These are phyloP conservation scores for Cucumis hystrix DNA, from an alignment of 306 rosid genomes.

Conservation along the genomic window DNA sequence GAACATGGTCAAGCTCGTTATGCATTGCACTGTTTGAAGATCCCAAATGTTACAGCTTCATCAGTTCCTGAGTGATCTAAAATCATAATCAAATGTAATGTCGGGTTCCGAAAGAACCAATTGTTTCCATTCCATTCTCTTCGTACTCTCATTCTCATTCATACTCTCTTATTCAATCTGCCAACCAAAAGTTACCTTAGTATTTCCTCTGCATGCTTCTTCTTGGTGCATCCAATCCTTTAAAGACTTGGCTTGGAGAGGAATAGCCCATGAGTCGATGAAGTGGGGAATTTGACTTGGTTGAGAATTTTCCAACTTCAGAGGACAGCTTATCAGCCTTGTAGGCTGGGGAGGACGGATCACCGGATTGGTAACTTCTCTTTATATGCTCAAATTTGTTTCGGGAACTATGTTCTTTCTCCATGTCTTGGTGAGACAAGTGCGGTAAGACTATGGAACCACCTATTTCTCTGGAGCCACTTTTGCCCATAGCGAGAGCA, in stretches of 20 bases:
- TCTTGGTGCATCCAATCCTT: slow-evolving; percentile 23
- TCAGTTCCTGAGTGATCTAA: neutral
- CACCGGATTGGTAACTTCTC: slow-evolving; percentile 2
- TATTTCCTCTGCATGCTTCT: slow-evolving; percentile 14
- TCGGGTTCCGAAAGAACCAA: neutral
- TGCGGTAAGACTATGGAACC: slow-evolving; percentile 18
- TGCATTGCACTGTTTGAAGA: neutral
- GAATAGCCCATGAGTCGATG: slow-evolving; percentile 73
- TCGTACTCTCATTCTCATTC: neutral
- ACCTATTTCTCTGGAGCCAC: slow-evolving; percentile 50
- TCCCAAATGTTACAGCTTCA: neutral
- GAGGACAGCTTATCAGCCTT: slow-evolving; percentile 23
- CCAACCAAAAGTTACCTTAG: neutral
- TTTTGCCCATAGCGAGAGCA: slow-evolving; percentile 29
- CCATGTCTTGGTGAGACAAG: slow-evolving; percentile 19
- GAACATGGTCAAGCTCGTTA: neutral
- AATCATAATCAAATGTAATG: neutral
- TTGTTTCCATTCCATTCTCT: neutral
- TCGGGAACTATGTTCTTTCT: slow-evolving; percentile 17
- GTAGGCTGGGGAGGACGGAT: slow-evolving; percentile 17
- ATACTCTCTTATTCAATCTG: neutral
- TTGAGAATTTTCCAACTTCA: slow-evolving; percentile 15
- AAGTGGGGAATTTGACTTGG: slow-evolving; percentile 44
- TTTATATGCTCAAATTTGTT: slow-evolving; percentile 12
- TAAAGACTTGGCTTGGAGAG: slow-evolving; percentile 56